Evolutionary conservation across 495 filamentous ascomycete genomes (phyloP), one percentile per base, ranked within the genome.

Genomic region (Penicillium atrosanguineum): DNA sequence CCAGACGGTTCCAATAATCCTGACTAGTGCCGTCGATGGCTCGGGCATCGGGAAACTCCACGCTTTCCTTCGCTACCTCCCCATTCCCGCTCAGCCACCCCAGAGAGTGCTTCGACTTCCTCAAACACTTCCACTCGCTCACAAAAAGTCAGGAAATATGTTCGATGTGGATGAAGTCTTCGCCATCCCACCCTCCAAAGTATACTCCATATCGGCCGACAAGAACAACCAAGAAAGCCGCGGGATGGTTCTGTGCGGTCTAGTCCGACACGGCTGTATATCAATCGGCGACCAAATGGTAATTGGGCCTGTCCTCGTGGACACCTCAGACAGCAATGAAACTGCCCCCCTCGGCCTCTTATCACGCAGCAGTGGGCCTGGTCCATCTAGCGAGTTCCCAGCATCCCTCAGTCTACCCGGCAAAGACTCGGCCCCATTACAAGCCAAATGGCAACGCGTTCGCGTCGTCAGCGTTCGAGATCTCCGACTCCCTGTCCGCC

Each of bases 91-190:
- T 4, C 60, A 69, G 4, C 82, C 82, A 26, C 77, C 78, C 0
- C 63, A 69, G 20, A 67, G 69, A 52, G 49, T 39, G 25, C 50
- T 68, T 7, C 52, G 36, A 2, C 7, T 70, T n/a, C 43, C 64
- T 7, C 59, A 57, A 23, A 20, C 51, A 21, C 7, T 53, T 4
- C 12, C 48, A 18, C 56, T 71, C 0, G 67, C 76, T 19, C 71
- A 76, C 25, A 74, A 50, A 15, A 46, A 62, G 20, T 78, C 79
- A 5, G 61, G 69, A 1, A 78, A 76, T 20, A 60, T 96, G 2
- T 97, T 96, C 59, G 89, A 96, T 63, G 81, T 97, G 19, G 94
- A 97, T 63, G 94, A 97, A 53, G 82, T 87, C 4, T 89, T 87
- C 49, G 78, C 80, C 15, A 74, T 89, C 29, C 78, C 85, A 9